Conservation (phyloP, 306 rosid genomes). For the Comarum palustre region DNA sequence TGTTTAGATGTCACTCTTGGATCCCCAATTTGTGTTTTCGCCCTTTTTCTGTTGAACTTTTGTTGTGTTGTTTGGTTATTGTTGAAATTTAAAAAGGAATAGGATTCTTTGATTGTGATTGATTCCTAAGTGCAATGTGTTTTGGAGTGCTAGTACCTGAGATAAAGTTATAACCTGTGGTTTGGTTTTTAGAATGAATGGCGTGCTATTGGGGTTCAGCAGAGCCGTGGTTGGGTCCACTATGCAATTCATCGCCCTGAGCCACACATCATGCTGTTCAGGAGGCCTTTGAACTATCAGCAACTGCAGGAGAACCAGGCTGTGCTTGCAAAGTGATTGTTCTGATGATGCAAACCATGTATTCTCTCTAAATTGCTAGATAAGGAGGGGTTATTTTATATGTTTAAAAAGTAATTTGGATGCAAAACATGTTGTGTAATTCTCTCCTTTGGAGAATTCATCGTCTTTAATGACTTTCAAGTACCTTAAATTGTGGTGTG, state of each 20-base stretch:
- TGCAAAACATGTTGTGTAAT: conserved; percentile 21
- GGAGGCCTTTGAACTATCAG: conserved; percentile 89
- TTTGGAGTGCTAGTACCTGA: not conserved
- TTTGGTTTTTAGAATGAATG: conserved; percentile 61
- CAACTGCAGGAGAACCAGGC: conserved; percentile 77
- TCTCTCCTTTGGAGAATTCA: conserved; percentile 56
- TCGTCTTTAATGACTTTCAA: conserved; percentile 4
- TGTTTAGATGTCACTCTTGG: not conserved
- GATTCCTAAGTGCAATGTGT: not conserved
- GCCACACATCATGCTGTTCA: conserved; percentile 96
- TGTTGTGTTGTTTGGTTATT: not conserved
- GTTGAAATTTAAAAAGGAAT: not conserved
- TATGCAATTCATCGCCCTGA: conserved; percentile 91
- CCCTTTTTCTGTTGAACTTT: not conserved
- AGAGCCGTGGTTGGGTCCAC: conserved; percentile 98
- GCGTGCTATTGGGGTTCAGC: conserved; percentile 96
- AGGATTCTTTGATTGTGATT: not conserved
- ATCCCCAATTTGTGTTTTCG: not conserved
- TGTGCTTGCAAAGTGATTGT: conserved; percentile 53
- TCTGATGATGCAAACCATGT: not conserved
- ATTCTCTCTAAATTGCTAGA: conserved; percentile 21
- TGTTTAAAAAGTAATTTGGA: conserved; percentile 10
- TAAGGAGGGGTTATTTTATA: conserved; percentile 24
- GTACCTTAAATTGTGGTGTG: conserved; percentile 7
- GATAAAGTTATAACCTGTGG: not conserved